Evolutionary conservation across 768 basidiomycete genomes (phyloP).

Genomic region (Lanmaoa pseudosensibilis): DNA sequence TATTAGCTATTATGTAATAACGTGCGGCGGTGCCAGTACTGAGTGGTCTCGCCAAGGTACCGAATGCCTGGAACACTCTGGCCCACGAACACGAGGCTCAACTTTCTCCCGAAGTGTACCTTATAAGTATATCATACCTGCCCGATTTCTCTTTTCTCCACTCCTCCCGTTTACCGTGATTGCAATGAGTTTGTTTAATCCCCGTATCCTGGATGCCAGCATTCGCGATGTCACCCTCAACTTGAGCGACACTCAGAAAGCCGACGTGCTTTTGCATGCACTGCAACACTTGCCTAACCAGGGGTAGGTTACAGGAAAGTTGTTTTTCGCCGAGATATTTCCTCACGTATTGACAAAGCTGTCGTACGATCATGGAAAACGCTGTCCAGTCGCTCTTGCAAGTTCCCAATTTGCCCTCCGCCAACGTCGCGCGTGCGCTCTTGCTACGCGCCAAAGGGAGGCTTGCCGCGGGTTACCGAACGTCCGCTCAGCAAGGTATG

Average conservation of each 20-base stretch:
- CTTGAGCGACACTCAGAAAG: slow-evolving; percentile 65
- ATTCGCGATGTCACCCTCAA: slow-evolving; percentile 63
- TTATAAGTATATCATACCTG: not conserved
- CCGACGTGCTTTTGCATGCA: slow-evolving; percentile 72
- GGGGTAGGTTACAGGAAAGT: slow-evolving; percentile 43
- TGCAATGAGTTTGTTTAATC: slow-evolving; percentile 68
- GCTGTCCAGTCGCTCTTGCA: slow-evolving; percentile 70
- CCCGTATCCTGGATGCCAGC: slow-evolving; percentile 74
- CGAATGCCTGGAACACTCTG: no score
- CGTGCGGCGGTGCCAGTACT: no score
- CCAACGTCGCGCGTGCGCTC: slow-evolving; percentile 57
- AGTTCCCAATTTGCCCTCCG: slow-evolving; percentile 50
- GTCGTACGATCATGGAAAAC: slow-evolving; percentile 68
- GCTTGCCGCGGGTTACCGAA: slow-evolving; percentile 56
- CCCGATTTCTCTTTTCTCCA: not conserved
- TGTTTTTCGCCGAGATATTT: slow-evolving; percentile 2
- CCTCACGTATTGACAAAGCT: slow-evolving; percentile 29
- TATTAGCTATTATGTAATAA: no score
- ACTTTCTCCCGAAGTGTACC: not conserved
- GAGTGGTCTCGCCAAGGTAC: no score
- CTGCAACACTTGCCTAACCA: slow-evolving; percentile 77
- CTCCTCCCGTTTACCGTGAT: not conserved
- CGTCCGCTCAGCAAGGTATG: slow-evolving; percentile 66
- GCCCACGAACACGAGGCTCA: not conserved
- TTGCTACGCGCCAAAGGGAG: slow-evolving; percentile 67